Evolutionary conservation across 2,329 filamentous ascomycete genomes (phyloP), one percentile per base, ranked within the genome.

Genomic region (Cordyceps javanica): DNA sequence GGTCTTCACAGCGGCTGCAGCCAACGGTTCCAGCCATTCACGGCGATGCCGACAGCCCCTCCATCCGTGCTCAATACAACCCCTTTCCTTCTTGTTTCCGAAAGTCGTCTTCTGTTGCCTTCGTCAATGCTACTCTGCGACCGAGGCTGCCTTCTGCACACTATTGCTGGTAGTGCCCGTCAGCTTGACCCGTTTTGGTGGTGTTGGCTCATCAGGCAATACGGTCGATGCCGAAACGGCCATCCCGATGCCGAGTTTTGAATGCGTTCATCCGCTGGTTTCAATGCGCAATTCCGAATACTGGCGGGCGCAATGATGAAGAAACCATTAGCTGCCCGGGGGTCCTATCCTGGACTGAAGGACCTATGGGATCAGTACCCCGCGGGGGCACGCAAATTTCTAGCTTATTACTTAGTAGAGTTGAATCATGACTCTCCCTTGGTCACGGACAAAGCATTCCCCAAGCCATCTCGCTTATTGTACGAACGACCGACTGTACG

Each of bases 1-100:
- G 21, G 23, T 26, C 32, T 23, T 55, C 13, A 55, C 32, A 30
- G 28, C 42, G 28, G 13, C 25, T 46, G 26, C n/a, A 30, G 45
- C 23, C 11, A 39, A 11, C 38, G 14, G 14, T 16, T 21, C 14
- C 36, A 54, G 39, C 51, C 51, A 54, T 42, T 55, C 44, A 55
- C 53, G 53, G 53, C 53, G 42, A 48, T 34, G 21, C 53, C 53
- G 53, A 26, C 21, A 23, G 51, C 38, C 53, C 25, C 32, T 48
- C 34, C 53, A 46, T 55, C 53, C 42, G 53, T 55, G 53, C 53
- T 48, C 42, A 39, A 55, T 32, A 42, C 53, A 55, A 32, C 30
- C 53, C 26, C n/a, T 32, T 25, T 21, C 26, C 50, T 32, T 53
- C 23, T 39, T 55, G 42, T 46, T 44, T 38, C 34, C 53, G 42